Evolutionary conservation across 2,329 filamentous ascomycete genomes (phyloP).

Genomic region (Cladosporium oxysporum): DNA sequence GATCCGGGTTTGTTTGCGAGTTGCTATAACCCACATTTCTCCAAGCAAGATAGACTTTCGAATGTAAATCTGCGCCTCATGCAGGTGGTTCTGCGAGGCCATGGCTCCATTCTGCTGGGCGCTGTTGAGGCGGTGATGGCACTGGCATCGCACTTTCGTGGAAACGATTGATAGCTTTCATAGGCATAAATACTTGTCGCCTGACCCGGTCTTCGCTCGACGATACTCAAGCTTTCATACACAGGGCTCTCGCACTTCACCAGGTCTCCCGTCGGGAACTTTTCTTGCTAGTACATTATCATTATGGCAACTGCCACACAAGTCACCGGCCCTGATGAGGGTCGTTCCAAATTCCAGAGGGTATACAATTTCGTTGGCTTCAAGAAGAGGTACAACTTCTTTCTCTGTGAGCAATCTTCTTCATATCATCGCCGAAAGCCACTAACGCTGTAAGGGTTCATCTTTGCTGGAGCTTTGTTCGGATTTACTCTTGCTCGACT

Average conservation of each 20-base stretch:
- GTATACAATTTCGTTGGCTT: slow-evolving; percentile 57
- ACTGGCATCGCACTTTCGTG: background rate
- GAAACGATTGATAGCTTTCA: background rate
- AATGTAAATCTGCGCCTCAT: background rate
- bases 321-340: background rate
- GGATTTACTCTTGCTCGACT: slow-evolving; percentile 54
- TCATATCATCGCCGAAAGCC: too few relatives aligned
- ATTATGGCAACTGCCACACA: background rate
- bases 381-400: slow-evolving; percentile 58
- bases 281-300: background rate
- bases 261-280: background rate
- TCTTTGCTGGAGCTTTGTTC: slow-evolving; percentile 37
- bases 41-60: background rate
- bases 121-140: background rate
- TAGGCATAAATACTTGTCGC: background rate
- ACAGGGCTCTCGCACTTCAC: background rate
- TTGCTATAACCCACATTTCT: background rate
- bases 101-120: background rate
- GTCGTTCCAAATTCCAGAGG: slow-evolving; percentile 24
- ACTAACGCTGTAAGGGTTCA: slow-evolving; percentile 20
- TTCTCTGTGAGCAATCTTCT: slow-evolving; percentile 43
- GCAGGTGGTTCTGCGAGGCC: background rate
- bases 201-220: background rate
- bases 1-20: slow-evolving; percentile 5
- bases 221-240: background rate